Conservation (phyloP, 805 yeast species). For the Debaryomyces tyrocola region DNA sequence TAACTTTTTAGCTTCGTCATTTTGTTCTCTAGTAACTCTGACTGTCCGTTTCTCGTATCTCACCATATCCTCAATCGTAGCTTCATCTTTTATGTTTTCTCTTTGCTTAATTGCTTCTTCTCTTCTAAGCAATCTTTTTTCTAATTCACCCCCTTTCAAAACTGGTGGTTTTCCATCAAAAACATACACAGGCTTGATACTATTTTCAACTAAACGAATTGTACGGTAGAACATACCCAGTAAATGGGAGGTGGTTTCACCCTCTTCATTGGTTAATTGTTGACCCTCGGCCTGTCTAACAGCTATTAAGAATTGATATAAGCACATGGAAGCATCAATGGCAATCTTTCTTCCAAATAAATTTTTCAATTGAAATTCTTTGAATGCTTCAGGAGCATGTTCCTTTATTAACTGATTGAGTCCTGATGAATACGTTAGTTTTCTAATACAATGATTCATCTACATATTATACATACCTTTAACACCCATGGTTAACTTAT, state of each 20-base stretch:
- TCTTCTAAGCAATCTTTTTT: constrained; percentile 75
- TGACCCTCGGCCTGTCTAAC: constrained; percentile 98
- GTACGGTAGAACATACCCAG: constrained; percentile 98
- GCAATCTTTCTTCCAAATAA: constrained; percentile 96
- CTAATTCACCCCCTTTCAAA: constrained; percentile 88
- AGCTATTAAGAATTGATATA: constrained; percentile 93
- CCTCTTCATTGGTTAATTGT: constrained; percentile 81
- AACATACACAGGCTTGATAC: constrained; percentile 95
- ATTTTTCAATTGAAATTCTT: constrained; percentile 76
- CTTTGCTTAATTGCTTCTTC: constrained; percentile 80
- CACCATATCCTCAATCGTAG: constrained; percentile 73
- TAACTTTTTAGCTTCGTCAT: constrained; percentile 86
- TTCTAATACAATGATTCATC: not conserved
- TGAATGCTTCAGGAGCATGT: constrained; percentile 82
- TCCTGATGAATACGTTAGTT: constrained; percentile 48
- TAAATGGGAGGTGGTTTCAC: constrained; percentile 88
- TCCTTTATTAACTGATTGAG: constrained; percentile 84
- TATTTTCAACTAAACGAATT: constrained; percentile 81
- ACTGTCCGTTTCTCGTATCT: constrained; percentile 86
- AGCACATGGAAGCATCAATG: constrained; percentile 94
- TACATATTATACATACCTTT: constrained; percentile 34
- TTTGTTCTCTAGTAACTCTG: constrained; percentile 83
- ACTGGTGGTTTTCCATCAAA: constrained; percentile 98
- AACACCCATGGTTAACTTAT: constrained; percentile 43
- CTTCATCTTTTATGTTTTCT: constrained; percentile 74